Percentiles rank a stretch among this genome's conserved stretches.
These are phyloP conservation scores for Quercus glauca DNA, from an alignment of 306 rosid species.

Conservation along the genomic window DNA sequence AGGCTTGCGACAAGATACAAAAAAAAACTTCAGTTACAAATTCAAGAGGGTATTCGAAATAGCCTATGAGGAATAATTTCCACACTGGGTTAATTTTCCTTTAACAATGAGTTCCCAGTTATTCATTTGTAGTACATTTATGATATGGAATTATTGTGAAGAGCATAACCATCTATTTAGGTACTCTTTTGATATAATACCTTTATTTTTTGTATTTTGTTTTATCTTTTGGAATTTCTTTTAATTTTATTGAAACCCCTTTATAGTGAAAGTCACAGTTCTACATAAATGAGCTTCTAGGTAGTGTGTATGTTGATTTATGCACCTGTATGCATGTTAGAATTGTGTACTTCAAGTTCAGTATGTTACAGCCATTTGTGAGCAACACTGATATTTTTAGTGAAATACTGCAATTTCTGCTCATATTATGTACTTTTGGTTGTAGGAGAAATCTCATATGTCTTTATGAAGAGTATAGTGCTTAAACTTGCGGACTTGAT, in stretches of 20 bases:
- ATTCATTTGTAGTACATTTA: not conserved
- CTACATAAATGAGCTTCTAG: not conserved
- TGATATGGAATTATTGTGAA: no score
- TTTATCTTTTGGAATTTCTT: no score
- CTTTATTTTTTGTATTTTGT: no score
- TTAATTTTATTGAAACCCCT: no score
- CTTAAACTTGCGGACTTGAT: conserved; percentile 72
- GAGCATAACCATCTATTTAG: no score
- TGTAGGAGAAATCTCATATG: conserved; percentile 64
- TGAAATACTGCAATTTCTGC: not conserved
- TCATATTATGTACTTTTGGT: conserved; percentile 23
- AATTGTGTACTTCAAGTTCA: not conserved
- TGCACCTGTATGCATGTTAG: not conserved
- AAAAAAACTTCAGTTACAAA: no score
- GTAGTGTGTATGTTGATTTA: not conserved
- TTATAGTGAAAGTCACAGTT: not conserved
- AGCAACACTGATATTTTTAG: not conserved
- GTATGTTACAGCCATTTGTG: not conserved
- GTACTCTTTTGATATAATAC: no score
- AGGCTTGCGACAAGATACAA: not conserved
- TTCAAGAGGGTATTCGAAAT: not conserved
- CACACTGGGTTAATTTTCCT: not conserved
- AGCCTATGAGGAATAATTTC: not conserved
- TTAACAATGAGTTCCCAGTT: not conserved
- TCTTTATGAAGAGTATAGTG: conserved; percentile 59